Evolutionary conservation across 345 rosid species (phyloP).

Genomic region (Jatropha curcas): DNA sequence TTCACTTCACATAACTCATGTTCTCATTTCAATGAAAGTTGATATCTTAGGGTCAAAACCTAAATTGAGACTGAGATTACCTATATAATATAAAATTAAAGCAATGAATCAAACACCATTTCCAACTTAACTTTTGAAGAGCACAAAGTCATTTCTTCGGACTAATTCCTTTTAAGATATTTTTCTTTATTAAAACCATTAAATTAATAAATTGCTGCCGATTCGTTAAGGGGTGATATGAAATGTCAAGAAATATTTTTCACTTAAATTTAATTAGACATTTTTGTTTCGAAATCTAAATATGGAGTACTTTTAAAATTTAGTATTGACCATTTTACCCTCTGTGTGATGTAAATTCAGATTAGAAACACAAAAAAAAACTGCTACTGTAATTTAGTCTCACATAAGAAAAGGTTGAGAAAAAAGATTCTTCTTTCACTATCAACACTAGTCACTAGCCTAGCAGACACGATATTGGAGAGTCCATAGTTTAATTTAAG

Average conservation of each 20-base stretch:
- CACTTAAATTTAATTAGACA: too few relatives aligned
- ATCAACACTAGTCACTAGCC: not conserved
- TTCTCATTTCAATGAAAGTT: not conserved
- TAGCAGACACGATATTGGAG: too few relatives aligned
- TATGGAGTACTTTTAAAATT: too few relatives aligned
- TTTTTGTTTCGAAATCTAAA: too few relatives aligned
- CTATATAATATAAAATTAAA: not conserved
- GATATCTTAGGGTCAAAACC: conserved; percentile 6
- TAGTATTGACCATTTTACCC: too few relatives aligned
- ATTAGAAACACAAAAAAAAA: too few relatives aligned
- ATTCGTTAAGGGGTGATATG: too few relatives aligned
- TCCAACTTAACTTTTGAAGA: not conserved
- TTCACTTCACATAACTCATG: too few relatives aligned
- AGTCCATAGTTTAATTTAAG: not conserved
- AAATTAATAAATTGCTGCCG: not conserved
- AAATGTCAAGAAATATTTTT: too few relatives aligned
- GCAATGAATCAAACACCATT: not conserved
- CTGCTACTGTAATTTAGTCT: not conserved
- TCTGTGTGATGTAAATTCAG: too few relatives aligned
- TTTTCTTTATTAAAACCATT: not conserved
- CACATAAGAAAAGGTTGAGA: not conserved
- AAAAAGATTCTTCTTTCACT: conserved; percentile 10
- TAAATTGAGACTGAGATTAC: not conserved
- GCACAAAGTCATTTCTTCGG: too few relatives aligned
- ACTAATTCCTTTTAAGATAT: not conserved